Evolutionary conservation across 768 basidiomycete species (phyloP).

Genomic region (Leccinum variicolor): DNA sequence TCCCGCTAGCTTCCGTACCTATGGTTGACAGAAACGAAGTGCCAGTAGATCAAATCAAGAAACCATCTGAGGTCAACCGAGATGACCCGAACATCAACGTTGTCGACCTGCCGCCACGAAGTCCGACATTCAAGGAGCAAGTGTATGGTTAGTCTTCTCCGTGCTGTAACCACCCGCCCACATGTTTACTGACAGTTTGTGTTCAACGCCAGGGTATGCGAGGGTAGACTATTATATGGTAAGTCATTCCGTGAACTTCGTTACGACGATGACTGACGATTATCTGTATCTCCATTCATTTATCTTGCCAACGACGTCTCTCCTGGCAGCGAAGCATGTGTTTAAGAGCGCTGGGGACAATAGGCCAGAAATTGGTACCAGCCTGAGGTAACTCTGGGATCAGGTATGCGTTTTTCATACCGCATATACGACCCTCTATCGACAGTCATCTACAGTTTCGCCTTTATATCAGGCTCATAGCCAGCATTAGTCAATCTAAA

Average conservation of each 20-base stretch:
- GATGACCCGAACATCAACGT: slow-evolving; percentile 26
- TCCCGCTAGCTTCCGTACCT: slow-evolving; percentile 30
- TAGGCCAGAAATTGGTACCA: slow-evolving; percentile 25
- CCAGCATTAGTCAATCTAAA: slow-evolving; percentile 20
- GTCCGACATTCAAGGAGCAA: slow-evolving; percentile 55
- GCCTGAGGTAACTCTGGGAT: slow-evolving; percentile 25
- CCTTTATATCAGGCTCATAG: slow-evolving; percentile 29
- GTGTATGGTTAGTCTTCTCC: slow-evolving; percentile 44
- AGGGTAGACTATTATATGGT: slow-evolving; percentile 18
- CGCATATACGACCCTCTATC: background rate
- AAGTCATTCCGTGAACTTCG: too few species aligned
- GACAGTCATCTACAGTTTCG: slow-evolving; percentile 24
- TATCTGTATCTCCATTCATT: too few species aligned
- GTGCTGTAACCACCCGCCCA: background rate
- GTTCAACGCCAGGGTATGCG: slow-evolving; percentile 25
- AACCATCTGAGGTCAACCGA: slow-evolving; percentile 23
- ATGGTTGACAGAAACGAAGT: slow-evolving; percentile 36
- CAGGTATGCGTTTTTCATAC: slow-evolving; percentile 16
- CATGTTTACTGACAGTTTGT: background rate
- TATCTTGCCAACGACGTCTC: too few species aligned
- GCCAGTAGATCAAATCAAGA: slow-evolving; percentile 26
- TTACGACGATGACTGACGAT: too few species aligned
- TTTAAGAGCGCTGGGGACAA: too few species aligned
- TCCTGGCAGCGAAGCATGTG: too few species aligned
- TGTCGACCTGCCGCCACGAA: slow-evolving; percentile 21